Evolutionary conservation across 1,139 yeast genomes (phyloP).

Genomic region (Hansenula sp.): DNA sequence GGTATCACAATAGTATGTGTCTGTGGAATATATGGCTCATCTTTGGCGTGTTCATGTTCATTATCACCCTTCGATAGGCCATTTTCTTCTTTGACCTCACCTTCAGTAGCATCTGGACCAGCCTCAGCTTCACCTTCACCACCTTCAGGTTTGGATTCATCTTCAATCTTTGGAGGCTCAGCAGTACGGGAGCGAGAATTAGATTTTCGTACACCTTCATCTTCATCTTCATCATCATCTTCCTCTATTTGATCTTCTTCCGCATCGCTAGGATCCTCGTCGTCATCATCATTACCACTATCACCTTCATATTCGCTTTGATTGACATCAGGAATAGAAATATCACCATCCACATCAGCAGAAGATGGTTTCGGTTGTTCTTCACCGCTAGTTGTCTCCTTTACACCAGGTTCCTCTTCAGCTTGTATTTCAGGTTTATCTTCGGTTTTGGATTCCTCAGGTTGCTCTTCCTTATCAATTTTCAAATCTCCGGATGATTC

Average conservation of each 20-base stretch:
- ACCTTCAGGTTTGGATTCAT: neutral
- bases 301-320: conserved; percentile 11
- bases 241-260: conserved; percentile 8
- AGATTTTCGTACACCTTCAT: conserved; percentile 2
- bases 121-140: neutral
- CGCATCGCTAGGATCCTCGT: conserved; percentile 8
- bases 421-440: no score
- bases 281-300: conserved; percentile 9
- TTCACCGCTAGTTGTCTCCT: neutral
- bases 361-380: conserved; percentile 1
- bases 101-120: neutral
- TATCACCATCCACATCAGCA: conserved; percentile 12
- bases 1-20: conserved; percentile 91
- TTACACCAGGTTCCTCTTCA: neutral
- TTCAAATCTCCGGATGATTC: no score
- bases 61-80: neutral
- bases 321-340: conserved; percentile 9
- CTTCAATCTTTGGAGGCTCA: neutral
- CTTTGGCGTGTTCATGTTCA: neutral
- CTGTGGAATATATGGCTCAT: conserved; percentile 43
- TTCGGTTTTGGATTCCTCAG: no score
- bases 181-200: conserved; percentile 1
- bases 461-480: neutral
- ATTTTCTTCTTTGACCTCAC: conserved; percentile 1
- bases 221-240: conserved; percentile 6